These are phyloP conservation scores for Euphorbia corollata DNA, from an alignment of 441 rosid genomes.

Conservation along the genomic window DNA sequence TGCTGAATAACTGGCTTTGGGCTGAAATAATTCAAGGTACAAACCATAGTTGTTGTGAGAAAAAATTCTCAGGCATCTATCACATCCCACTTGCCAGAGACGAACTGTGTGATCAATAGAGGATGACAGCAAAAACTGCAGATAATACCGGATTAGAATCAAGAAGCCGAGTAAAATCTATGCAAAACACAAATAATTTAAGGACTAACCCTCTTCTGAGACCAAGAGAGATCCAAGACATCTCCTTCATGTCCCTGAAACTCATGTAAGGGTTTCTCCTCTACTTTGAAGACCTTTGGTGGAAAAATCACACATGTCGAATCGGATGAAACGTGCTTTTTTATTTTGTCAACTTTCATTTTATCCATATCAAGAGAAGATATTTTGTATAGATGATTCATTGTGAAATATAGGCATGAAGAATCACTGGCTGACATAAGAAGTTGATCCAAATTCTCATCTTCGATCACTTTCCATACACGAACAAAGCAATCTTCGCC, in stretches of 20 bases:
- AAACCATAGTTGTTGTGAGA: conserved; percentile 56
- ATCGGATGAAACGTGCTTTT: conserved; percentile 45
- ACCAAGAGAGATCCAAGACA: conserved; percentile 88
- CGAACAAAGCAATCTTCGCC: conserved; percentile 77
- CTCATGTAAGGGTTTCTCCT: conserved; percentile 75
- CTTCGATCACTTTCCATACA: conserved; percentile 71
- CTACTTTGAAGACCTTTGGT: conserved; percentile 55
- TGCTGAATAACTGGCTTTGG: neutral
- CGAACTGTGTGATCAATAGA: conserved; percentile 56
- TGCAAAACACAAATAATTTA: neutral
- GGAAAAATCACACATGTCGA: conserved; percentile 75
- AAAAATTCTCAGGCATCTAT: conserved; percentile 47
- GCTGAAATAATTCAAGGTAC: conserved; percentile 4
- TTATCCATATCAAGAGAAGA: conserved; percentile 36
- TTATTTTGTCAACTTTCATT: conserved; percentile 39
- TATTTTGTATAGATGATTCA: conserved; percentile 55
- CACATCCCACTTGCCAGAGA: conserved; percentile 57
- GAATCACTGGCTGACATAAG: conserved; percentile 51
- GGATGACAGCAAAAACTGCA: conserved; percentile 46
- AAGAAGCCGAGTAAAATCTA: neutral
- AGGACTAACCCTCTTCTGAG: conserved; percentile 58
- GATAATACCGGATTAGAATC: conserved; percentile 11
- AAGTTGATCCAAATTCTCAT: conserved; percentile 43
- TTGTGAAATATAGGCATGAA: conserved; percentile 51
- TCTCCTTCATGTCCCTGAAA: conserved; percentile 66